phyloP scores from a whole-genome alignment of 257 asterid genomes.

The Solanum dulcamara region DNA sequence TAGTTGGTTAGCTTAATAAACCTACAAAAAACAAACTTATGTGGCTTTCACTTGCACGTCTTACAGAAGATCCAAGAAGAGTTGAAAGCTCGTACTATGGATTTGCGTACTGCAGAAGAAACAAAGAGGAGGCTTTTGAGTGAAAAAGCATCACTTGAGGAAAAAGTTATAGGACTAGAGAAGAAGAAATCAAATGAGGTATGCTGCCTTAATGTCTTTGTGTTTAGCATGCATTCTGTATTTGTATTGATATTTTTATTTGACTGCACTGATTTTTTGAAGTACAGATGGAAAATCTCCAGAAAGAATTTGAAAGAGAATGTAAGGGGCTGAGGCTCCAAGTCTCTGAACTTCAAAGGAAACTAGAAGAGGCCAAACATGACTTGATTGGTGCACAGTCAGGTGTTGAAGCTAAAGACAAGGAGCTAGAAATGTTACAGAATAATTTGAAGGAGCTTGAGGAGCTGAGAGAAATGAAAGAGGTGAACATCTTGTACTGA shows the following conservation, averaged over 20 bases:
- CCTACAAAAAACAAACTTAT: not conserved
- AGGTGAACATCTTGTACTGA: conserved; percentile 32
- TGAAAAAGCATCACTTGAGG: conserved; percentile 65
- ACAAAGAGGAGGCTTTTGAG: conserved; percentile 51
- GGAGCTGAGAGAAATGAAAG: conserved; percentile 96
- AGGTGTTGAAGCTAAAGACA: conserved; percentile 44
- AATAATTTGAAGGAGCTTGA: conserved; percentile 78
- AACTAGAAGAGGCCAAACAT: conserved; percentile 45
- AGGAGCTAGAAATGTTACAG: conserved; percentile 48
- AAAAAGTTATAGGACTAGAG: conserved; percentile 52
- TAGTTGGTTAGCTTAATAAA: not conserved
- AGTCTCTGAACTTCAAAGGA: conserved; percentile 67
- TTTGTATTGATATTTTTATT: not conserved
- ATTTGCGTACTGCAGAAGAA: conserved; percentile 68
- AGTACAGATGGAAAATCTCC: conserved; percentile 40
- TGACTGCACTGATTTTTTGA: conserved; percentile 1
- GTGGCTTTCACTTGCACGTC: conserved; percentile 28
- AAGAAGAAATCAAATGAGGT: conserved; percentile 61
- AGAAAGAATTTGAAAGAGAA: conserved; percentile 63
- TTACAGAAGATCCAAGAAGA: conserved; percentile 74
- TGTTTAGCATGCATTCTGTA: not conserved
- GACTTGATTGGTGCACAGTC: conserved; percentile 47
- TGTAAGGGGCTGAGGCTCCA: conserved; percentile 40
- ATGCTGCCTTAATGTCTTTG: not conserved
- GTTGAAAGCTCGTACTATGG: conserved; percentile 51